Conservation (phyloP, 805 yeast species). For the Pichia eremophila region DNA sequence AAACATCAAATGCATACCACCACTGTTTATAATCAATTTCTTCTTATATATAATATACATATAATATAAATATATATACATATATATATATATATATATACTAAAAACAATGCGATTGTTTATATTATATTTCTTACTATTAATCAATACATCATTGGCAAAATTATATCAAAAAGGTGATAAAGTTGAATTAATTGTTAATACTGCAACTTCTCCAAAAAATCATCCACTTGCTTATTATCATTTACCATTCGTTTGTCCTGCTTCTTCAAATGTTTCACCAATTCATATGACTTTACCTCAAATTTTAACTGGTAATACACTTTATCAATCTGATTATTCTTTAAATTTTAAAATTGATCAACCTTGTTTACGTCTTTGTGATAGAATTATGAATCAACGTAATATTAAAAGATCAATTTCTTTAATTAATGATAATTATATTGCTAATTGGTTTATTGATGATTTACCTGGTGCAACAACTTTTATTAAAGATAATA, state of each 20-base stretch:
- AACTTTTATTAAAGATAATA: constrained; percentile 53
- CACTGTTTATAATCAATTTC: too few relatives aligned
- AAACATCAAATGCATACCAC: too few relatives aligned
- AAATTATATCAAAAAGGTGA: constrained; percentile 34
- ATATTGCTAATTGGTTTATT: constrained; percentile 74
- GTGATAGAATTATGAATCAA: constrained; percentile 54
- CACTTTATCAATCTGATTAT: constrained; percentile 69
- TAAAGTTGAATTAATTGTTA: constrained; percentile 57
- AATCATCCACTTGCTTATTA: constrained; percentile 71
- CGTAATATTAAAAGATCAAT: constrained; percentile 46
- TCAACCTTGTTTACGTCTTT: constrained; percentile 52
- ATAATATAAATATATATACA: too few relatives aligned
- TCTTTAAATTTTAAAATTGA: constrained; percentile 56
- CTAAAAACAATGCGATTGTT: not conserved
- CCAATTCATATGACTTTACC: constrained; percentile 64
- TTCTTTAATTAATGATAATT: constrained; percentile 55
- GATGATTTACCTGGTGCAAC: constrained; percentile 88
- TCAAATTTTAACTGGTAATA: constrained; percentile 72
- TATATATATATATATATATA: too few relatives aligned
- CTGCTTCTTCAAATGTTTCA: constrained; percentile 43
- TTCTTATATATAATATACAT: too few relatives aligned
- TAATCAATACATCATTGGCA: not conserved
- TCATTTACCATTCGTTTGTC: constrained; percentile 74
- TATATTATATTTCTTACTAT: not conserved
- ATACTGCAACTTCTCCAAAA: constrained; percentile 72